Conservation (phyloP, 345 rosid genomes). For the Lepidium aucheri region DNA sequence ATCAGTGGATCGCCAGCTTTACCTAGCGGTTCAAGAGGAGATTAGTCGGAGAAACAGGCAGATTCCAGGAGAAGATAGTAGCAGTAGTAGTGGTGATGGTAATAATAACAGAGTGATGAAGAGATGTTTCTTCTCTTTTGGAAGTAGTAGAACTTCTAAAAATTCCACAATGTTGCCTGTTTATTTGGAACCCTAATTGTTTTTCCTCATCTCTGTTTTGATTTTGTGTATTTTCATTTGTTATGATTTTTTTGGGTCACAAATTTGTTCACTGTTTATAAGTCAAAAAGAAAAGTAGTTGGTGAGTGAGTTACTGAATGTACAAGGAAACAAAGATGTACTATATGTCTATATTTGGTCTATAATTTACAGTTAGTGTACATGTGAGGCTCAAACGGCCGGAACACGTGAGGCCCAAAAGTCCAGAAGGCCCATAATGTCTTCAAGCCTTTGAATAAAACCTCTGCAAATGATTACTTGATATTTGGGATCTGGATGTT, state of each 20-base stretch:
- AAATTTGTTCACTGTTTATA: too few relatives aligned
- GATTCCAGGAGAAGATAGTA: background rate
- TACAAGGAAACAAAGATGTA: too few relatives aligned
- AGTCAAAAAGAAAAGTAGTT: too few relatives aligned
- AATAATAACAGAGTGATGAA: constrained; percentile 35
- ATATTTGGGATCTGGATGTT: too few relatives aligned
- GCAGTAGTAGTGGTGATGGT: constrained; percentile 9
- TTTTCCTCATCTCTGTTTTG: background rate
- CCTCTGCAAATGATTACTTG: too few relatives aligned
- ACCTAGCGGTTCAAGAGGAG: constrained; percentile 54
- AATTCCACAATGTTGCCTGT: constrained; percentile 59
- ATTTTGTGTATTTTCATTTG: background rate
- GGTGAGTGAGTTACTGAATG: too few relatives aligned
- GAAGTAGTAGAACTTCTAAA: constrained; percentile 52
- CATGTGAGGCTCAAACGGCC: too few relatives aligned
- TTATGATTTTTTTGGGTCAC: background rate
- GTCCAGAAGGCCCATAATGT: too few relatives aligned
- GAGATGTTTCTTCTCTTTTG: constrained; percentile 71
- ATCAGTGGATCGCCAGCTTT: constrained; percentile 56
- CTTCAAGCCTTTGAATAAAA: too few relatives aligned
- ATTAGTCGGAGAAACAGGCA: constrained; percentile 32
- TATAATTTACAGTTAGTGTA: too few relatives aligned
- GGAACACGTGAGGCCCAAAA: too few relatives aligned
- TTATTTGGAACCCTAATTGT: constrained; percentile 39
- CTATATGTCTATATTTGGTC: too few relatives aligned